Base-by-base conservation (phyloP, 2,329 filamentous ascomycete species). In the Colletotrichum sp. region DNA sequence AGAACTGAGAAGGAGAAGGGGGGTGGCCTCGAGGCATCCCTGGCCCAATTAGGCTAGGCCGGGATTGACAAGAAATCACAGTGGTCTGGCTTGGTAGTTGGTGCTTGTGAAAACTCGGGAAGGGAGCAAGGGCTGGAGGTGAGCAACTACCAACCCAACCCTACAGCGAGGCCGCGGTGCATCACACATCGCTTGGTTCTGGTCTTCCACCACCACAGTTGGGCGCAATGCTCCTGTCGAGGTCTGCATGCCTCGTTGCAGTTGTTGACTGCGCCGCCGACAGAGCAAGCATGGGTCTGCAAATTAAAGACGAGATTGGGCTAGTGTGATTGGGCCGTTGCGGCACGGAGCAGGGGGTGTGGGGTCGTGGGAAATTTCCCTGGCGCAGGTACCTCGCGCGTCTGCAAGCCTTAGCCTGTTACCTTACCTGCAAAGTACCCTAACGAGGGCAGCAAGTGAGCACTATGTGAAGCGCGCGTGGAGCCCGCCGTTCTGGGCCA, bases 211-310 rank as follows among this genome's bases (percentile, higher is more conserved):
- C 67, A 72, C 55, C 52, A 18, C 15, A 72, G 70, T 73, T 73
- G 73, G 70, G 70, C 70, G 70, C 38, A 75, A 75, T 64, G 57
- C 38, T 73, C 30, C 57, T 43, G 64, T 68, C 68, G 38, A 63
- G 68, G 55, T 67, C 34, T 72, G 55, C 72, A 38, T 75, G 63
- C 72, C 69, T 75, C 64, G 70, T 68, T n/a, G 69, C 64, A 73
- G 43, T 75, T 75, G 73, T 68, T 64, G 28, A 75, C 74, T 75
- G 71, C 74, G 74, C 70, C 64, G 64, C 67, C 73, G 32, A 64
- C 64, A 65, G 38, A 67, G 72, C 61, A 72, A 66, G 63, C 72
- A 75, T 72, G 72, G 65, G 57, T 60, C 16, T 30, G 43, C 38
- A 69, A 69, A 73, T 76, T 73, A 75, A 69, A 66, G 68, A 75